Evolutionary conservation across 306 rosid genomes (phyloP), one percentile per base, ranked within the genome.

Genomic region (Sechiopsis laciniata): DNA sequence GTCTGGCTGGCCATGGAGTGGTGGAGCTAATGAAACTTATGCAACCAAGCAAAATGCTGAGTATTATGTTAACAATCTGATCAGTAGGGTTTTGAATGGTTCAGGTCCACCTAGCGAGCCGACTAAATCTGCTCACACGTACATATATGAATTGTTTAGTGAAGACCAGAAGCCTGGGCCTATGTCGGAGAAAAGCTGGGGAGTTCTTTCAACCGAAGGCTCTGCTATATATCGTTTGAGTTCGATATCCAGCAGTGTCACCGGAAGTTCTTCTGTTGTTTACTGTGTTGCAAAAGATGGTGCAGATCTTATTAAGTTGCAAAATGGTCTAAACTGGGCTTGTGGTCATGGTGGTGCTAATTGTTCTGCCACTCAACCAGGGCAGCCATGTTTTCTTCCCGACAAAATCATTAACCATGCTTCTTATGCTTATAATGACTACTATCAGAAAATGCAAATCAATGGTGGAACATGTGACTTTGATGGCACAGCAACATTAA

Each of bases 141-240:
- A 89, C 78, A 84, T 94, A 76, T 90, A 90, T 56, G 98, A 94
- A 78, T 73, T 94, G 71, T 94, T 94, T 80, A 90, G 91, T 67
- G 98, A 94, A 85, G 97, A 90, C 78, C 86, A 84, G 83, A 87
- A 91, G 79, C 86, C 89, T 54, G 97, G 97, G 20, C 96, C 96
- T 22, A 60, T 71, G 72, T 87, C 89, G 45, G 93, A 84, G 76
- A 88, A 71, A 62, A 85, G 74, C 69, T 90, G 89, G 89, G 97
- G 96, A 21, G 79, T 90, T 64, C 81, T 92, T 57, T 69, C 62
- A 69, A 75, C 85, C 6, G 85, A 92, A 59, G 97, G 96, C 57
- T 80, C 83, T 68, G 74, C 81, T 60, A 83, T 92, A 51, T 92
- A 88, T 80, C 83, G 87, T 54, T 80, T 87, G 82, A 85, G 82